Conservation (phyloP, 805 yeast species). For the Candida montana region DNA sequence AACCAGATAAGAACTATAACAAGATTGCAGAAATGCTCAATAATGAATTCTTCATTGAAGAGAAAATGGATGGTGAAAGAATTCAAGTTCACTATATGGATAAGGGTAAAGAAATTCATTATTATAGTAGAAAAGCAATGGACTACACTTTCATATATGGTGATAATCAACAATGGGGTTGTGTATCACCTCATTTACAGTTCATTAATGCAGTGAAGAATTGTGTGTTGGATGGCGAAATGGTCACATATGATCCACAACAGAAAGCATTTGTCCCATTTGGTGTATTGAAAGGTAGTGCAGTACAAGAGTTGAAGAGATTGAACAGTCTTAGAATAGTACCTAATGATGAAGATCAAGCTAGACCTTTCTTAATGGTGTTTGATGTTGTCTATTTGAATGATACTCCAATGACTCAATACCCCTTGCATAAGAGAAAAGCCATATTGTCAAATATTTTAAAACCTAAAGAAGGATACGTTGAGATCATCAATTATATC, state of each 20-base stretch:
- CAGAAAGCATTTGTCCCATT: slow-evolving; percentile 61
- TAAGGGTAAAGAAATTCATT: slow-evolving; percentile 30
- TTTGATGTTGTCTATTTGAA: slow-evolving; percentile 75
- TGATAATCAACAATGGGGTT: slow-evolving; percentile 39
- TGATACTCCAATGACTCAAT: slow-evolving; percentile 52
- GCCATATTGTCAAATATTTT: slow-evolving; percentile 41
- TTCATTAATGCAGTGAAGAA: slow-evolving; percentile 32
- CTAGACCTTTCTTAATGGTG: slow-evolving; percentile 53
- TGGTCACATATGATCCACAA: slow-evolving; percentile 78
- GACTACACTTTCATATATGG: slow-evolving; percentile 77
- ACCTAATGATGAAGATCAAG: slow-evolving; percentile 25
- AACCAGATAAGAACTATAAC: slow-evolving; percentile 44
- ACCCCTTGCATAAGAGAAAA: slow-evolving; percentile 54
- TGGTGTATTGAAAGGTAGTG: slow-evolving; percentile 72
- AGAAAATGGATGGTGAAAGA: slow-evolving; percentile 92
- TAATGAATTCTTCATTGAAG: slow-evolving; percentile 65
- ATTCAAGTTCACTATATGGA: slow-evolving; percentile 65
- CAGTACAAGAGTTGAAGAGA: slow-evolving; percentile 43
- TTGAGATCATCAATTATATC: slow-evolving; percentile 43
- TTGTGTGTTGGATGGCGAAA: slow-evolving; percentile 76
- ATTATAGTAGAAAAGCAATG: slow-evolving; percentile 57
- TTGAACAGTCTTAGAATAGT: slow-evolving; percentile 22
- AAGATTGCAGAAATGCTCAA: slow-evolving; percentile 43
- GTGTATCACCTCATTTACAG: slow-evolving; percentile 47
- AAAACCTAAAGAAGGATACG: slow-evolving; percentile 32